Conservation (phyloP, 805 yeast species). For the Scheffersomyces stipitis region DNA sequence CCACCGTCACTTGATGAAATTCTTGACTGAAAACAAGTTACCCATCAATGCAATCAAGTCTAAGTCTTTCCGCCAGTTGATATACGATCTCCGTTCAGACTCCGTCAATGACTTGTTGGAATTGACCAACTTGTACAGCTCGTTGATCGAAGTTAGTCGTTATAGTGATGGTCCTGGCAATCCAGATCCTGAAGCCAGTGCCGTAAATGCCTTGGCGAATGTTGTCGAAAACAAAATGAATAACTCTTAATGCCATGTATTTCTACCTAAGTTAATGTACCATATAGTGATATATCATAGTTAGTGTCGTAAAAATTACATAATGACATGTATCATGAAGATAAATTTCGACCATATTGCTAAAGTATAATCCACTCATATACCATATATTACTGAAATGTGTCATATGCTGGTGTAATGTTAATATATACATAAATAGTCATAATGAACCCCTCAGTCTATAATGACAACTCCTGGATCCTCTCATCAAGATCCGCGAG, state of each 20-base stretch:
- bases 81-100: conserved; percentile 50
- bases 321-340: no score
- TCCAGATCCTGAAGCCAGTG: conserved; percentile 7
- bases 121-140: conserved; percentile 43
- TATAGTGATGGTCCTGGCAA: conserved; percentile 5
- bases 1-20: conserved; percentile 51
- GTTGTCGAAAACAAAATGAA: conserved; percentile 10
- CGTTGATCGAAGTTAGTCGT: conserved; percentile 37
- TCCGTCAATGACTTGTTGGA: conserved; percentile 48
- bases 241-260: neutral
- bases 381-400: no score
- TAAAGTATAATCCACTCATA: no score
- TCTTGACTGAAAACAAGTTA: conserved; percentile 52
- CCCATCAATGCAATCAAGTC: conserved; percentile 49
- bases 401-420: no score
- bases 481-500: conserved; percentile 31
- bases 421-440: neutral
- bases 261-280: no score
- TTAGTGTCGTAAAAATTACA: no score
- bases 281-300: no score
- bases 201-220: conserved; percentile 11
- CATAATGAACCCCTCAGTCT: neutral
- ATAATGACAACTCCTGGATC: conserved; percentile 33
- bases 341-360: no score
- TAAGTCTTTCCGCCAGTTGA: conserved; percentile 50